These are phyloP conservation scores for Tulasnella sp. DNA, from an alignment of 768 basidiomycete species.

Conservation along the genomic window DNA sequence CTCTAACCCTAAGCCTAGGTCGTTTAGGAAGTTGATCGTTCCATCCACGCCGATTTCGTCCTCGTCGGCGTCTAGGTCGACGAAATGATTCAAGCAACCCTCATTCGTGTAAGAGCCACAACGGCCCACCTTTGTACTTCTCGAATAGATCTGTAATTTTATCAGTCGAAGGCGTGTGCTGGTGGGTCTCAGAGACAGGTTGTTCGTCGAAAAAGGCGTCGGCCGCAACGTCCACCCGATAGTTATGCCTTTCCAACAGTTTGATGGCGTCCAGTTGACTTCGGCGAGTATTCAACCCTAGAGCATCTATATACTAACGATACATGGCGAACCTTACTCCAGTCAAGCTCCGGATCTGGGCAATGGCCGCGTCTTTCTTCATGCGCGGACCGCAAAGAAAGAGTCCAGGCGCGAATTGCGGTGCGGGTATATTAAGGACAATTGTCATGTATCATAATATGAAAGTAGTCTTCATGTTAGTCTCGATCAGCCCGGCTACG, in stretches of 20 bases:
- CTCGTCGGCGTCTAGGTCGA: slow-evolving; percentile 28
- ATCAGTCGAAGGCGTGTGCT: slow-evolving; percentile 22
- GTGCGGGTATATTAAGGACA: not conserved
- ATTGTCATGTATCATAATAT: not conserved
- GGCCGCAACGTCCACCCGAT: slow-evolving; percentile 23
- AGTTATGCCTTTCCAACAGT: slow-evolving; percentile 20
- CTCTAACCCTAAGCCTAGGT: slow-evolving; percentile 62
- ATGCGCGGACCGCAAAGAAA: not conserved
- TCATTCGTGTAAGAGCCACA: not conserved
- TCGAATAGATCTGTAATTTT: slow-evolving; percentile 56
- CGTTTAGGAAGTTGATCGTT: slow-evolving; percentile 67
- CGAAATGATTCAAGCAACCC: not conserved
- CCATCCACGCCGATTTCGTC: slow-evolving; percentile 64
- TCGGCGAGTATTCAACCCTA: not conserved
- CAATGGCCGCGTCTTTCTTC: slow-evolving; percentile 19
- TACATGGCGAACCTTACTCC: slow-evolving; percentile 4
- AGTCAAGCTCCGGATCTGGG: not conserved
- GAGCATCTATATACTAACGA: not conserved
- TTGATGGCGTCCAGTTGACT: slow-evolving; percentile 20
- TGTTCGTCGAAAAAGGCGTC: slow-evolving; percentile 25
- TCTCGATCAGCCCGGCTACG: not conserved
- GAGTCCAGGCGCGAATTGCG: not conserved
- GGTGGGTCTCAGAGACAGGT: not conserved
- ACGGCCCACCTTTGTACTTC: slow-evolving; percentile 53
- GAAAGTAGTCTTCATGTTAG: not conserved